Percentiles rank a stretch among this genome's conserved stretches.
These are phyloP conservation scores for Perkinsus olseni DNA, from an alignment of 169 alveolate genomes.

Conservation along the genomic window DNA sequence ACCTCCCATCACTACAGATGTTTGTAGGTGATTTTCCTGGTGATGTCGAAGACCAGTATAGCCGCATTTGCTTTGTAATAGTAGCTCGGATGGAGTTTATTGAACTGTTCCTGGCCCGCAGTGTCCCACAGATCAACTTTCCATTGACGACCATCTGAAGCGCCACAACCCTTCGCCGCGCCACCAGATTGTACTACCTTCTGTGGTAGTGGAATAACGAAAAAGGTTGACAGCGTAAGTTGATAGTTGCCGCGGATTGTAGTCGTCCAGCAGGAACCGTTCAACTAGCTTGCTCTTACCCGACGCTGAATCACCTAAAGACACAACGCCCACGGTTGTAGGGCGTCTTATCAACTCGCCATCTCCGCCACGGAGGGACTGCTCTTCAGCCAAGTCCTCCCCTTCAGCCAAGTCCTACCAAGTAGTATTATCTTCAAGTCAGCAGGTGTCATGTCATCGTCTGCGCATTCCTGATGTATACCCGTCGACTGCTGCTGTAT, in stretches of 20 bases:
- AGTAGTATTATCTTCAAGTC: slow-evolving; percentile 69
- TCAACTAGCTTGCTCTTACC: slow-evolving; percentile 78
- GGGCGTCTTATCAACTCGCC: no score
- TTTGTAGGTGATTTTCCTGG: slow-evolving; percentile 69
- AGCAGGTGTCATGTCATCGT: slow-evolving; percentile 51
- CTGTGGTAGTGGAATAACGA: slow-evolving; percentile 30
- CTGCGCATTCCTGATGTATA: slow-evolving; percentile 28
- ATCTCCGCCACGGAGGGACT: no score
- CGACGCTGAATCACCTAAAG: slow-evolving; percentile 74
- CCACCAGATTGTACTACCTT: not conserved
- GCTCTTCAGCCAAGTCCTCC: no score
- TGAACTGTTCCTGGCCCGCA: slow-evolving; percentile 76
- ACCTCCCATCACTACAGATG: slow-evolving; percentile 59
- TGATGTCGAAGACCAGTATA: slow-evolving; percentile 73
- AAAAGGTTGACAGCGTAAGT: slow-evolving; percentile 69
- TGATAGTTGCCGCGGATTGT: slow-evolving; percentile 41
- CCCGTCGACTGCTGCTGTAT: not conserved
- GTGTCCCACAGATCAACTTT: slow-evolving; percentile 78
- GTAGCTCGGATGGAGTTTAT: slow-evolving; percentile 60
- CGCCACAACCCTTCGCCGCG: not conserved
- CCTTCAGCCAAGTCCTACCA: no score
- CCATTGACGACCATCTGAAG: slow-evolving; percentile 47
- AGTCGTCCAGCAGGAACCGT: slow-evolving; percentile 65
- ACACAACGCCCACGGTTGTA: no score
- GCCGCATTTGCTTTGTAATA: slow-evolving; percentile 73